phyloP scores from a whole-genome alignment of 2,329 filamentous ascomycete genomes.

The Ascochyta koolunga region DNA sequence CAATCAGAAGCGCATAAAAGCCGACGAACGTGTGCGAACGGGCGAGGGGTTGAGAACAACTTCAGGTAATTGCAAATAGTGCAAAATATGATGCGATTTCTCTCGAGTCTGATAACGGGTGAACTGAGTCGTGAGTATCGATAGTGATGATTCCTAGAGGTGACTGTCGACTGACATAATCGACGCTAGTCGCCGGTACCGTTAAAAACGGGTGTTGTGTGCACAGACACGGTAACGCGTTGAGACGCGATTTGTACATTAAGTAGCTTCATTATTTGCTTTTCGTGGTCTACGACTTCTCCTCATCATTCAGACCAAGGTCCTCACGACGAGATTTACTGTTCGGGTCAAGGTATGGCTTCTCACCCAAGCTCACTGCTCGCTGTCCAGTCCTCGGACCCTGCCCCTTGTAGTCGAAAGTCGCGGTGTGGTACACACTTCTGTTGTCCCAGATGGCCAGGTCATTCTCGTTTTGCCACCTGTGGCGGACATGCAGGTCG shows the following conservation, averaged over 20 bases:
- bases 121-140: too few species aligned
- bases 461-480: constrained; percentile 56
- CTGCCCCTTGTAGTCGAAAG: constrained; percentile 64
- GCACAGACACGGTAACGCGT: too few species aligned
- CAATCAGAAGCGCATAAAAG: neutral
- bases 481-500: constrained; percentile 57
- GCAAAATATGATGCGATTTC: neutral
- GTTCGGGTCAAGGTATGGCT: constrained; percentile 60
- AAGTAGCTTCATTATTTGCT: neutral
- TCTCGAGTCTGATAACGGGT: neutral
- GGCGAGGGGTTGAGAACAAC: neutral
- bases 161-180: neutral
- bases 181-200: neutral
- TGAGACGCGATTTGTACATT: too few species aligned
- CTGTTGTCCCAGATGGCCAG: constrained; percentile 70
- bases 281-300: neutral
- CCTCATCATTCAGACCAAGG: constrained; percentile 5
- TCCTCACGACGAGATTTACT: constrained; percentile 56
- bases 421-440: constrained; percentile 64
- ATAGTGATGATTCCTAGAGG: neutral
- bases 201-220: too few species aligned
- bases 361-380: constrained; percentile 63
- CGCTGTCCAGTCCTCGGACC: constrained; percentile 62
- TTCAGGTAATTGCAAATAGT: neutral
- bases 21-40: neutral